Conservation (phyloP, 2,329 filamentous ascomycete genomes). For the Neofusicoccum laricinum region DNA sequence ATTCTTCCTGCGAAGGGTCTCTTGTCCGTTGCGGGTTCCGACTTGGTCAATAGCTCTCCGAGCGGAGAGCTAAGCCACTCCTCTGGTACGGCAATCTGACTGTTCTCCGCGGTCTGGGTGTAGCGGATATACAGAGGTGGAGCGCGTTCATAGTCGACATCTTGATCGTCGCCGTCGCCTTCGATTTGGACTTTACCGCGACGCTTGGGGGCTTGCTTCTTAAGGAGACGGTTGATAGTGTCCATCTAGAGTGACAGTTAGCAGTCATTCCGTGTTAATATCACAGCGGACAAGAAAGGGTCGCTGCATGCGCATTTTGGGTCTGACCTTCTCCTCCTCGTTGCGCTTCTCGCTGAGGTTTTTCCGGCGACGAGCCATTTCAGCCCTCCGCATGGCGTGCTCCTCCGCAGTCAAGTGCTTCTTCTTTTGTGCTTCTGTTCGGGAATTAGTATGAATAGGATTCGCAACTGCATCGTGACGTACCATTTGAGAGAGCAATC, state of each 20-base stretch:
- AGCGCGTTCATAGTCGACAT: constrained; percentile 47
- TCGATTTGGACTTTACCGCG: constrained; percentile 36
- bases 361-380: constrained; percentile 71
- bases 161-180: constrained; percentile 37
- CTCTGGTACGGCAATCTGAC: constrained; percentile 61
- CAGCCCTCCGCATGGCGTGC: constrained; percentile 67
- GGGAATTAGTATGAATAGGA: constrained; percentile 23
- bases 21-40: not conserved
- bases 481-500: constrained; percentile 53
- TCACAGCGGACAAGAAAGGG: not conserved
- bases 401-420: constrained; percentile 72
- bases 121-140: constrained; percentile 67
- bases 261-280: not conserved
- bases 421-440: constrained; percentile 64
- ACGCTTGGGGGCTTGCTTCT: constrained; percentile 76
- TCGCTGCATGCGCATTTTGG: not conserved
- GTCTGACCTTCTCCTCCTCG: constrained; percentile 68
- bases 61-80: constrained; percentile 65
- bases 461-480: constrained; percentile 6
- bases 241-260: constrained; percentile 62
- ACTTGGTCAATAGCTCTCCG: constrained; percentile 54
- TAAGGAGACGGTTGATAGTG: constrained; percentile 85
- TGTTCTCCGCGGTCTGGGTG: constrained; percentile 65
- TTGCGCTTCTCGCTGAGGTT: constrained; percentile 75
- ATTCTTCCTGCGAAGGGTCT: constrained; percentile 7